Percentiles rank a stretch among this genome's conserved stretches.
Evolutionary conservation across 2,329 filamentous ascomycete genomes (phyloP).

Genomic region (Gremmenia infestans): DNA sequence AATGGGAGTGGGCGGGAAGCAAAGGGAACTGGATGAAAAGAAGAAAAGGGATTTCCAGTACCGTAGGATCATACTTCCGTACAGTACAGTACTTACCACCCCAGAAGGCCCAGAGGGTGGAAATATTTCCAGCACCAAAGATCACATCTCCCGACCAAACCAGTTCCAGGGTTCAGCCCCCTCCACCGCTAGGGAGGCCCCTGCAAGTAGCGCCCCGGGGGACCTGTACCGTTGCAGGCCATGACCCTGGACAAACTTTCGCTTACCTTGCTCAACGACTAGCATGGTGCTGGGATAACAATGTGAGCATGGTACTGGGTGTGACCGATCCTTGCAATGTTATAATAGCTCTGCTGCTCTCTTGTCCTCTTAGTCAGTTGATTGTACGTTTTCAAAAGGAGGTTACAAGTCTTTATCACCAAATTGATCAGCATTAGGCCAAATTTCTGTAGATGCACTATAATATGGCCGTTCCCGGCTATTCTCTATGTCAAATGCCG

Average conservation of each 20-base stretch:
- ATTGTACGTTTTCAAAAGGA: background rate
- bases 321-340: background rate
- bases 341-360: constrained; percentile 11
- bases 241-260: background rate
- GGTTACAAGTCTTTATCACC: background rate
- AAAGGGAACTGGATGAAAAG: too few relatives aligned
- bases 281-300: background rate
- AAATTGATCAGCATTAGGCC: background rate
- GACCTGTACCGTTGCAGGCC: background rate
- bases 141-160: too few relatives aligned
- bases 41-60: too few relatives aligned
- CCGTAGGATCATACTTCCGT: background rate
- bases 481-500: too few relatives aligned
- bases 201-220: background rate
- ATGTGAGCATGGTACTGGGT: background rate
- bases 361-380: background rate
- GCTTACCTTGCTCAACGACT: background rate
- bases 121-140: background rate
- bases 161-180: background rate
- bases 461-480: too few relatives aligned
- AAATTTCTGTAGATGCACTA: background rate
- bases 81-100: too few relatives aligned
- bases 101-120: too few relatives aligned
- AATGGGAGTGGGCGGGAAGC: too few relatives aligned
- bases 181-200: background rate